Base-by-base conservation (phyloP, 495 filamentous ascomycete genomes). In the Neurospora tetraspora region DNA sequence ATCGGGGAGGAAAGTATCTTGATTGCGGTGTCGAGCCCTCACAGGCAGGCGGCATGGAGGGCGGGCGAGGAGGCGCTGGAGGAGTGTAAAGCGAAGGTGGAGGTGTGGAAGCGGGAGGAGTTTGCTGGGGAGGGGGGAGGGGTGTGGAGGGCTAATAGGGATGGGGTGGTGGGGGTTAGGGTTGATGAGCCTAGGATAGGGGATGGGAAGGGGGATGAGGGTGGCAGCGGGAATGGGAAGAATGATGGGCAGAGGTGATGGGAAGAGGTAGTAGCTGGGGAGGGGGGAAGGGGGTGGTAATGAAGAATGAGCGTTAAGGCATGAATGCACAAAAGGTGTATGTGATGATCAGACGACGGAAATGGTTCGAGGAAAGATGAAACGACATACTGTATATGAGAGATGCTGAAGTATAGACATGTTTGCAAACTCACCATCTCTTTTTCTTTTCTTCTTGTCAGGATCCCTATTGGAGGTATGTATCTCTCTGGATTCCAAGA, bases 41-140 rank as follows among this genome's bases (percentile, higher is more conserved):
- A 99, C 86, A 87, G 96, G n/a, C 88, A 90, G 76, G 92, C 92
- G 59, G 96, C 93, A 43, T 99, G 94, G 94, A 83, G 83, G 75
- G 96, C 90, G 0, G 96, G 93, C 0, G 95, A 98, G 84, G 93
- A 95, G 83, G 91, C 93, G 45, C 82, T 99, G 75, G 95, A 98
- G 86, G 83, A 85, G 77, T 93, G 91, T 77, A 99, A 99, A 83
- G 88, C 87, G 77, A 87, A 85, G 73, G 92, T 92, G 47, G 96
- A 99, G 87, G 90, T 99, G 69, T 99, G 96, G 96, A 99, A 99
- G 83, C 84, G 88, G 78, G 96, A 99, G 85, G 91, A 93, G 77
- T 98, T 98, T 88, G 89, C 81, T 23, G 90, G 86, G 12, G 89
- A 88, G 72, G 90, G 88, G 73, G 93, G 92, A 70, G 88, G 87